Base-by-base conservation (phyloP, 805 yeast genomes). In the Metschnikowia continentalis region DNA sequence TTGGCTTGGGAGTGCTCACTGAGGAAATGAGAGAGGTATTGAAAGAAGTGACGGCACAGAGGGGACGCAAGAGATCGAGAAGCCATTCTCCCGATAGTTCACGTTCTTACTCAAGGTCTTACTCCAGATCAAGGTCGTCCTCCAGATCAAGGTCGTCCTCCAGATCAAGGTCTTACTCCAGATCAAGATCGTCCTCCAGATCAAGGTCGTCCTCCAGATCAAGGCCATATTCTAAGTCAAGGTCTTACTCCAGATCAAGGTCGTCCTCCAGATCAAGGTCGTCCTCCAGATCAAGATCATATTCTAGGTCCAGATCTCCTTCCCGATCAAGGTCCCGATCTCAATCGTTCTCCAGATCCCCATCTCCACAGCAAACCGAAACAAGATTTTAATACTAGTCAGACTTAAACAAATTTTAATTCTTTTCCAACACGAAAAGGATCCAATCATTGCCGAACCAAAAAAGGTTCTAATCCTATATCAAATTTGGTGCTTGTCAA, bases 1-100 rank as follows among this genome's bases (percentile, higher is more conserved):
- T 92, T 54, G 95, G 95, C 0, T 65, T 92, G 45, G 97, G 97
- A 42, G 76, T 78, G 2, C 64, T 92, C 51, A 91, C 98, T 0
- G 96, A 89, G 36, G 79, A 72, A 1, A 86, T 91, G 95, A 79
- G 98, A 68, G 77, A 72, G 4, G 72, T 69, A 14, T 65, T 84
- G 51, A 62, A 67, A 48, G 57, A 58, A 15, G 57, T 74, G 33
- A 66, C 75, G 5, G 64, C 57, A 44, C 51, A 55, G 19, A 38
- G 63, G 32, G 54, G 66, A 52, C 35, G 61, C 55, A 44, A 49
- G 55, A 51, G 62, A 35, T 26, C 54, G 37, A 42, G 62, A 42
- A 36, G 53, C 38, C 10, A 43, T 22, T 17, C 45, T 22, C 35
- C 52, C 20, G 22, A 47, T 6, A 17, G 46, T 6, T 44, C 54